These are phyloP conservation scores for Cutaneotrichosporon cavernicola DNA, from an alignment of 1,284 basidiomycete species.

Conservation along the genomic window DNA sequence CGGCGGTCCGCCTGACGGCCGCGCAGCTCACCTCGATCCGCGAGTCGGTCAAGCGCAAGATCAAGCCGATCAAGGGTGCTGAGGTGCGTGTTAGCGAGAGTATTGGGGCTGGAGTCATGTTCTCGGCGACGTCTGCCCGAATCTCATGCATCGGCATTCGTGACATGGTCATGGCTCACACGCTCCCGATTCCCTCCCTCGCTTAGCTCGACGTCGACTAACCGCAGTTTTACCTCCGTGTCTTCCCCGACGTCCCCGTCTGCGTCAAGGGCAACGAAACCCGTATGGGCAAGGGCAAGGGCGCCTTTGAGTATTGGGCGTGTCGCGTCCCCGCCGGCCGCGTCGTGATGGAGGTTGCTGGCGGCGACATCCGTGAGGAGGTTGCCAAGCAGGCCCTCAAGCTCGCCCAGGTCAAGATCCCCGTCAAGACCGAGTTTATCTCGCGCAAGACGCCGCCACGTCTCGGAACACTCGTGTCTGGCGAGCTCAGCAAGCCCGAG, in stretches of 20 bases:
- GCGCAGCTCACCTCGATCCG: conserved; percentile 86
- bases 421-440: conserved; percentile 87
- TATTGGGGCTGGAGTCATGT: background rate
- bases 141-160: too few relatives aligned
- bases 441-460: conserved; percentile 68
- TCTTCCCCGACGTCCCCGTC: conserved; percentile 96
- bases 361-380: conserved; percentile 84
- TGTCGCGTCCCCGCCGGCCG: conserved; percentile 89
- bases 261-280: conserved; percentile 99
- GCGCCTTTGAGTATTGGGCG: conserved; percentile 96
- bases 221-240: conserved; percentile 67
- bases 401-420: conserved; percentile 85
- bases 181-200: background rate
- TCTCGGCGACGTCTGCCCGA: background rate
- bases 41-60: conserved; percentile 84
- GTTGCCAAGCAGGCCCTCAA: conserved; percentile 89
- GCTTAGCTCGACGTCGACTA: background rate
- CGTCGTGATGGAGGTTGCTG: conserved; percentile 93
- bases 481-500: conserved; percentile 32
- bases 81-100: conserved; percentile 53
- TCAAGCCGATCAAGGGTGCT: conserved; percentile 86
- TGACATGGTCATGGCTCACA: too few relatives aligned
- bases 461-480: conserved; percentile 60
- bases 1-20: conserved; percentile 79
- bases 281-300: conserved; percentile 99